These are phyloP conservation scores for Peribolospora baueri DNA, from an alignment of 768 basidiomycete genomes.

Conservation along the genomic window DNA sequence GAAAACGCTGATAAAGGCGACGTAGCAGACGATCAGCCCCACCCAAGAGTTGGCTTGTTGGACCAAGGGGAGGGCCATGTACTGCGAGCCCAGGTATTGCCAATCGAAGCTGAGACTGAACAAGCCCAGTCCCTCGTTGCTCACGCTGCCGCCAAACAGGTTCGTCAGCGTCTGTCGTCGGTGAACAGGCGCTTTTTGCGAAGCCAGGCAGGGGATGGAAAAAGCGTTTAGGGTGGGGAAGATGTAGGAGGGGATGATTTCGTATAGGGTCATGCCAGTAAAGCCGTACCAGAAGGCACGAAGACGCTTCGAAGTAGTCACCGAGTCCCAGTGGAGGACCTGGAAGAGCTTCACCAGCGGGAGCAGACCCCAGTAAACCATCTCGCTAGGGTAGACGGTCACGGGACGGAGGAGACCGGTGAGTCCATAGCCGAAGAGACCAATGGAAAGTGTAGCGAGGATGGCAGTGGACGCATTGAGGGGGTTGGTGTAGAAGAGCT, in stretches of 20 bases:
- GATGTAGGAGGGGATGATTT: background rate
- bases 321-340: background rate
- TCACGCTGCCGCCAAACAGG: slow-evolving; percentile 20
- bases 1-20: background rate
- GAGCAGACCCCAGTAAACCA: background rate
- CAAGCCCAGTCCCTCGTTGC: slow-evolving; percentile 17
- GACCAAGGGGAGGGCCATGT: background rate
- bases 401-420: background rate
- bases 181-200: slow-evolving; percentile 7
- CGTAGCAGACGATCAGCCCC: background rate
- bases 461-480: background rate
- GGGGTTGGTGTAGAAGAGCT: background rate
- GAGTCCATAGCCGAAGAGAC: background rate
- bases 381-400: background rate
- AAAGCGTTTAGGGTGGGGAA: background rate
- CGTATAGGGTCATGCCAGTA: background rate
- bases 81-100: slow-evolving; percentile 7
- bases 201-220: slow-evolving; percentile 17
- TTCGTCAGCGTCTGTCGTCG: slow-evolving; percentile 12
- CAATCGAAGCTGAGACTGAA: slow-evolving; percentile 9
- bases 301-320: background rate
- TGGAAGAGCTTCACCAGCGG: background rate
- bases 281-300: background rate
- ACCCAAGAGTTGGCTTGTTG: background rate
- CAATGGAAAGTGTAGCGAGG: background rate